Evolutionary conservation across 257 asterid species (phyloP), one percentile per base, ranked within the genome.

Genomic region (Nicotiana knightiana): DNA sequence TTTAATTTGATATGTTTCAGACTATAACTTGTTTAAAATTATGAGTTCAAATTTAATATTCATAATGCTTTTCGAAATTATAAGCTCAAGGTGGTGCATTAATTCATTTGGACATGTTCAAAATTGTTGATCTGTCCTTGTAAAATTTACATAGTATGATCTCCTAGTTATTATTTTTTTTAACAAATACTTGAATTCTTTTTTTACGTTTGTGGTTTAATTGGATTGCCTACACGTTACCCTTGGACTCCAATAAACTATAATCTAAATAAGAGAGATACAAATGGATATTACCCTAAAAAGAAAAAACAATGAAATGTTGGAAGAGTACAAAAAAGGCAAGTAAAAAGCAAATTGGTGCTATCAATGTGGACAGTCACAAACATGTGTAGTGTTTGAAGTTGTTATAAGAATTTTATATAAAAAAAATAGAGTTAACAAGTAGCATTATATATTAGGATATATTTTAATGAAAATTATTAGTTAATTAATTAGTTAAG

Each of bases 391-490:
- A 51, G 63, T 75, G 79, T 73, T 75, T 8, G 37, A 48, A 46
- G 80, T 80, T 58, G 33, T 81, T 64, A 83, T 82, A 81, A 79
- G 76, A 43, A 83, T 83, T 28, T 84, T 28, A 79, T 79, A 65
- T 21, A 66, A 81, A 67, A 18, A 18, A 67, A 57, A 15, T 1
- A 2, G 6, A 71, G 24, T 71, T 11, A 71, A 21, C 59, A 46
- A 46, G 12, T 71, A 24, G 37, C 17, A 46, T 43, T 71, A 71
- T 43, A 39, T 46, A 71, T 71, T 21, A 43, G 11, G 12, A 21
- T n/a, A 70, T 7, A 70, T 7, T 48, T 51, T 48, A 73, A 48
- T 15, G 15, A 15, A 5, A 3, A 73, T 73, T 15, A 73, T 12
- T 46, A 46, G 30, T 57, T 16, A 6, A 54, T 10, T 58, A 48